phyloP scores from a whole-genome alignment of 495 filamentous ascomycete genomes.

The Aspergillus haitiensis region DNA sequence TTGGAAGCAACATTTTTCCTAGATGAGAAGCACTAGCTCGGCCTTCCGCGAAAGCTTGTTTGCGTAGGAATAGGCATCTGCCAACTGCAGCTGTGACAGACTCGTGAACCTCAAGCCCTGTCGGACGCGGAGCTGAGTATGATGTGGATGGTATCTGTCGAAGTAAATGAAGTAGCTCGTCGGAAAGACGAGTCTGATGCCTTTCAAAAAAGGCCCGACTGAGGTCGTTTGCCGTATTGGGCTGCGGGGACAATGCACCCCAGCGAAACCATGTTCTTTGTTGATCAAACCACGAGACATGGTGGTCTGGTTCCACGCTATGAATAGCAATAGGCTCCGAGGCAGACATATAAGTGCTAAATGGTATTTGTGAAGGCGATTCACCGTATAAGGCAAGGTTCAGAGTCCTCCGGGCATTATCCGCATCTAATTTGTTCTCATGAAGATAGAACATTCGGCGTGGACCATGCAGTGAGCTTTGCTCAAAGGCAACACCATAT shows the following conservation, averaged over 20 bases:
- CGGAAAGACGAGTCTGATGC: constrained; percentile 37
- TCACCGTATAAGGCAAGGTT: constrained; percentile 34
- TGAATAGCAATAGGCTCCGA: constrained; percentile 28
- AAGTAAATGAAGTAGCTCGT: constrained; percentile 40
- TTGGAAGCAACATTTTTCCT: constrained; percentile 31
- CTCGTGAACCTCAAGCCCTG: constrained; percentile 27
- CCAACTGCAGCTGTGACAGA: constrained; percentile 43
- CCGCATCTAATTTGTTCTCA: constrained; percentile 36
- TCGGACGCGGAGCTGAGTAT: background rate
- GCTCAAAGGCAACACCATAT: constrained; percentile 33
- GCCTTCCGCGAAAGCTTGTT: constrained; percentile 24
- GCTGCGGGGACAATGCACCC: constrained; percentile 33
- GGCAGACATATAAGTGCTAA: constrained; percentile 40
- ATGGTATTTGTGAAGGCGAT: constrained; percentile 26
- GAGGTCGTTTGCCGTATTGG: constrained; percentile 11
- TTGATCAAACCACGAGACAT: constrained; percentile 35
- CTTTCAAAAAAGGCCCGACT: constrained; percentile 33
- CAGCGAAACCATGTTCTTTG: constrained; percentile 45
- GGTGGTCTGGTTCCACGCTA: constrained; percentile 23
- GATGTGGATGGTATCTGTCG: constrained; percentile 11
- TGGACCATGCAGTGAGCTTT: constrained; percentile 17
- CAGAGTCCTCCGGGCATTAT: constrained; percentile 39
- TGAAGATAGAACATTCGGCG: constrained; percentile 36
- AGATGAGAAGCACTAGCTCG: constrained; percentile 35
- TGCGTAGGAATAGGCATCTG: constrained; percentile 40